Percentiles rank a stretch among this genome's conserved stretches.
Evolutionary conservation across 495 filamentous ascomycete species (phyloP).

Genomic region (Lasiosphaeriaceae sp.): DNA sequence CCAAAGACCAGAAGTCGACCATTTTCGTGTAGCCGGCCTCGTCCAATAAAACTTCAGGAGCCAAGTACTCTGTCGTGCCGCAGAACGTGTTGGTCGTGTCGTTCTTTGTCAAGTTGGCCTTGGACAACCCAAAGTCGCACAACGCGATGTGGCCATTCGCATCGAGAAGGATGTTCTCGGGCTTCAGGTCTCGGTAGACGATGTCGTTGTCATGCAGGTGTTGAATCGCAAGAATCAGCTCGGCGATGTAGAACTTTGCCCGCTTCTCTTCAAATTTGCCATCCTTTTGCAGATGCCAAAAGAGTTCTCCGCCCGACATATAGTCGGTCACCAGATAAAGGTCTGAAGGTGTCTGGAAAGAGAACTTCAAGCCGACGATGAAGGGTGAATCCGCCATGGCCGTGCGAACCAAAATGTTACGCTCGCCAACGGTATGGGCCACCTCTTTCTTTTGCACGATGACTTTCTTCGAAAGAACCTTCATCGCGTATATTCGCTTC

Average conservation of each 20-base stretch:
- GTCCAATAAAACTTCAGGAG: constrained; percentile 90
- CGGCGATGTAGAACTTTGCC: constrained; percentile 98
- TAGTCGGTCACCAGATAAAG: constrained; percentile 99
- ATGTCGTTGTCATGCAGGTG: constrained; percentile 96
- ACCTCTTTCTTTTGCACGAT: constrained; percentile 99
- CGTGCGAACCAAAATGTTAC: constrained; percentile 94
- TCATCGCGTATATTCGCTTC: constrained; percentile 95
- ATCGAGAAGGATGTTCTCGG: constrained; percentile 95
- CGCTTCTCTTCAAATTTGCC: constrained; percentile 91
- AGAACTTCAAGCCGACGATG: constrained; percentile 97
- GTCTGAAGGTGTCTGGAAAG: constrained; percentile 95
- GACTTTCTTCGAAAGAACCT: constrained; percentile 97
- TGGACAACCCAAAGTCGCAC: constrained; percentile 95
- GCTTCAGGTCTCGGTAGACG: constrained; percentile 96
- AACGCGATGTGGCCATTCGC: constrained; percentile 87
- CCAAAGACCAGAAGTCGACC: constrained; percentile 99
- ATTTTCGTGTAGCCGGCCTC: constrained; percentile 99
- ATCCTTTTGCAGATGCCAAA: constrained; percentile 98
- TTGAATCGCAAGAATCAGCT: constrained; percentile 91
- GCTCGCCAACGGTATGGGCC: constrained; percentile 91
- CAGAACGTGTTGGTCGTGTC: constrained; percentile 99
- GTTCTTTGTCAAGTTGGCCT: constrained; percentile 92
- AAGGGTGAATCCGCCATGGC: constrained; percentile 95
- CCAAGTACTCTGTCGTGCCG: constrained; percentile 95
- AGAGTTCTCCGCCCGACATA: constrained; percentile 97